phyloP scores from a whole-genome alignment of 495 filamentous ascomycete species.

The Talaromyces trachyspermus region DNA sequence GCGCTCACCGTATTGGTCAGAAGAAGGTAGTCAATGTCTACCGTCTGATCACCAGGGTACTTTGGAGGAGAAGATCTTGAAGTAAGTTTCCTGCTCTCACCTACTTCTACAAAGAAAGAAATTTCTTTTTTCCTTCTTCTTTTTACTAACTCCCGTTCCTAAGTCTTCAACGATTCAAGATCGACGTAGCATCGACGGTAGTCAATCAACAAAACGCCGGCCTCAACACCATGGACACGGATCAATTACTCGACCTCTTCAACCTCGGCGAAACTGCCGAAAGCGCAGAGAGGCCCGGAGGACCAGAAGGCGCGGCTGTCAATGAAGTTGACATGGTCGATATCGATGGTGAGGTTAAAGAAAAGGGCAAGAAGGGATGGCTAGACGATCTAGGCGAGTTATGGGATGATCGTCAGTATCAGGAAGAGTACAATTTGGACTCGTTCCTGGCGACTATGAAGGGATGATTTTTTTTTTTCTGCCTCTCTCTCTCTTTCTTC shows the following conservation, averaged over 20 bases:
- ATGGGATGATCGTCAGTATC: slow-evolving; percentile 94
- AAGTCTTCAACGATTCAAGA: slow-evolving; percentile 98
- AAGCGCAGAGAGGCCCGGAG: slow-evolving; percentile 58
- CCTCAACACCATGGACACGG: slow-evolving; percentile 91
- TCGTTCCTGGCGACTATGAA: slow-evolving; percentile 89
- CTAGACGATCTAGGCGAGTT: slow-evolving; percentile 90
- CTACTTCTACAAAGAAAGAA: slow-evolving; percentile 3
- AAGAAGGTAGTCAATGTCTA: slow-evolving; percentile 99
- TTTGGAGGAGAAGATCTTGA: slow-evolving; percentile 96
- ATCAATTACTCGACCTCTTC: slow-evolving; percentile 95
- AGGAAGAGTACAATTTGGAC: slow-evolving; percentile 92
- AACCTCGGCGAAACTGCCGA: slow-evolving; percentile 76
- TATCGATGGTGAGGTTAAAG: slow-evolving; percentile 81
- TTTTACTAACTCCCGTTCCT: neutral
- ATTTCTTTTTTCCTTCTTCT: too few relatives aligned
- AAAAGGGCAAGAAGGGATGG: slow-evolving; percentile 94
- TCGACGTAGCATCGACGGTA: slow-evolving; percentile 94
- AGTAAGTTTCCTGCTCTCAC: slow-evolving; percentile 40
- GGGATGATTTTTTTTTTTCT: slow-evolving; percentile 34
- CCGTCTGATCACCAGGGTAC: slow-evolving; percentile 92
- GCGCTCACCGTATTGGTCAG: slow-evolving; percentile 95
- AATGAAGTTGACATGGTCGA: slow-evolving; percentile 92
- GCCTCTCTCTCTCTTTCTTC: too few relatives aligned
- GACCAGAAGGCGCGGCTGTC: slow-evolving; percentile 31
- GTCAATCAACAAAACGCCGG: slow-evolving; percentile 99